Percentiles rank a stretch among this genome's conserved stretches.
Conservation (phyloP, 1,284 basidiomycete genomes). For the Irpex sp. region DNA sequence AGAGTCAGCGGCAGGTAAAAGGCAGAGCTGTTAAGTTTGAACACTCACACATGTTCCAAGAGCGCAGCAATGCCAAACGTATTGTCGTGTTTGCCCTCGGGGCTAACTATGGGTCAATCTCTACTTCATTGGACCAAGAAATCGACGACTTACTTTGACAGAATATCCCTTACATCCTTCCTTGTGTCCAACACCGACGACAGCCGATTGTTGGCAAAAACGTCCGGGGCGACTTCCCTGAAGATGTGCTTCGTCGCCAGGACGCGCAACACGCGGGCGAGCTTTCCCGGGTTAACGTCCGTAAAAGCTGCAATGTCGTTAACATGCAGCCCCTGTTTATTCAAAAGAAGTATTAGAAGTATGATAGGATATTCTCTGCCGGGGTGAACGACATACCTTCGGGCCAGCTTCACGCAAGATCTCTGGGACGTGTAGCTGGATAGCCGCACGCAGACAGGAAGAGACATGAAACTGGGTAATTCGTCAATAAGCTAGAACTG, state of each 20-base stretch:
- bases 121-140: too few relatives aligned
- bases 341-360: too few relatives aligned
- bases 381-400: neutral
- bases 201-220: conserved; percentile 38
- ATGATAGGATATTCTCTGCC: neutral
- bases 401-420: neutral
- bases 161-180: conserved; percentile 21
- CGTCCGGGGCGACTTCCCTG: conserved; percentile 34
- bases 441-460: neutral
- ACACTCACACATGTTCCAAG: neutral
- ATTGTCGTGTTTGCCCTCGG: neutral
- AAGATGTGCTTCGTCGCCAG: conserved; percentile 39
- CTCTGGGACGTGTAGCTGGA: neutral
- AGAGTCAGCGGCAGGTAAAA: neutral
- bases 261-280: conserved; percentile 35
- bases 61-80: neutral
- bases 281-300: conserved; percentile 25
- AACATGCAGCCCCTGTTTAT: conserved; percentile 28
- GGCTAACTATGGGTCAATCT: neutral
- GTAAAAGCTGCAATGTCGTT: conserved; percentile 28
- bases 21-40: neutral
- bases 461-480: neutral
- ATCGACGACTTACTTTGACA: neutral
- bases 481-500: neutral
- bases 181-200: conserved; percentile 36